Evolutionary conservation across 129 eudicot genomes (phyloP).

Genomic region (Rutidosis leptorrhynchoides): DNA sequence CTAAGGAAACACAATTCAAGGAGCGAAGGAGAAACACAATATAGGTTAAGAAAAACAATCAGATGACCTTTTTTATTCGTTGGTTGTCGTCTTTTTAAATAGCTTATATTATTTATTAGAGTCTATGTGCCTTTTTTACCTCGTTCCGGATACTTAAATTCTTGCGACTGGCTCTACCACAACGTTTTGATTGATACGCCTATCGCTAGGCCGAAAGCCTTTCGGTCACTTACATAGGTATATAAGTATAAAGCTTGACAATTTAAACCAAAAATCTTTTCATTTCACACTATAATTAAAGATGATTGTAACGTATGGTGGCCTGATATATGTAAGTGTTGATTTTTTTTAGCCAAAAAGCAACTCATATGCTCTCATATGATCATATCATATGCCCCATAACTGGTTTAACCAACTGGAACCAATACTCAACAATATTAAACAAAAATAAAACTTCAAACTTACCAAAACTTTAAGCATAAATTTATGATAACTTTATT

Average conservation of each 20-base stretch:
- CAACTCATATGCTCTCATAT: conserved; percentile 7
- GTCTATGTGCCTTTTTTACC: too few species aligned
- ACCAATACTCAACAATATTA: neutral
- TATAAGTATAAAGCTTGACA: conserved; percentile 13
- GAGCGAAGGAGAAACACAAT: too few species aligned
- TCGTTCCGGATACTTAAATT: too few species aligned
- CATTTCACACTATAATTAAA: conserved; percentile 30
- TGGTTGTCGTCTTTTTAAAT: too few species aligned
- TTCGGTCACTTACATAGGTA: neutral
- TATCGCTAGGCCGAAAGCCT: neutral
- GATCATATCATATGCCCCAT: conserved; percentile 16
- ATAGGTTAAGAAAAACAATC: too few species aligned
- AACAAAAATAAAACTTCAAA: conserved; percentile 10
- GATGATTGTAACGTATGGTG: conserved; percentile 19
- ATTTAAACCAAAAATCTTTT: conserved; percentile 15
- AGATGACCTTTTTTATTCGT: too few species aligned
- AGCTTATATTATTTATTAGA: too few species aligned
- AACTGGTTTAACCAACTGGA: conserved; percentile 20
- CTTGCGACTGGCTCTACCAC: too few species aligned
- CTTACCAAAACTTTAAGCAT: neutral
- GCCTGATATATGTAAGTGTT: neutral
- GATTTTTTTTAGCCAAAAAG: conserved; percentile 8
- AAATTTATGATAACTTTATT: neutral
- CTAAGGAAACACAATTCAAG: too few species aligned
- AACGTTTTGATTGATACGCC: neutral